phyloP scores from a whole-genome alignment of 352 stramenopile genomes.

The Phytophthora aleatoria region DNA sequence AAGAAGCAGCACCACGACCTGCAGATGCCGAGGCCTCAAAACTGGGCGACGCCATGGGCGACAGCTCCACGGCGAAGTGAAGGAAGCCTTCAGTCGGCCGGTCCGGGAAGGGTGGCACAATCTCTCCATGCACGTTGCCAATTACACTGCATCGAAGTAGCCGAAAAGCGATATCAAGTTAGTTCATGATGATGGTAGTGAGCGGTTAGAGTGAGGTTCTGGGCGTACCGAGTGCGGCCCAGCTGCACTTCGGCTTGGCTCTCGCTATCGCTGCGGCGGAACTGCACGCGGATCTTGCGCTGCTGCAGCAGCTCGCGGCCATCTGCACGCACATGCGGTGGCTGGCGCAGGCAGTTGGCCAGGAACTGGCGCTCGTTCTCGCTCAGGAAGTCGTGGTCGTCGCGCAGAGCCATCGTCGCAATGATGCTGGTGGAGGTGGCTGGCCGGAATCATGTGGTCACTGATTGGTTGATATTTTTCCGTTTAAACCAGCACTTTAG shows the following conservation, averaged over 20 bases:
- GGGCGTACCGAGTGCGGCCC: slow-evolving; percentile 66
- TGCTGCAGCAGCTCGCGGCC: slow-evolving; percentile 83
- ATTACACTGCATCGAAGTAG: slow-evolving; percentile 51
- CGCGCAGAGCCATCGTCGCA: slow-evolving; percentile 51
- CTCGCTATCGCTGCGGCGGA: slow-evolving; percentile 73
- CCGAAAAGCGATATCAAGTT: not conserved
- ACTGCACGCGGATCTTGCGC: slow-evolving; percentile 85
- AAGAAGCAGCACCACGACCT: slow-evolving; percentile 50
- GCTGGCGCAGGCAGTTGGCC: slow-evolving; percentile 59
- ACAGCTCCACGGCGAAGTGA: slow-evolving; percentile 86
- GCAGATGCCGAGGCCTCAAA: slow-evolving; percentile 58
- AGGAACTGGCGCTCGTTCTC: slow-evolving; percentile 86
- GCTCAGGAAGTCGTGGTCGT: slow-evolving; percentile 79
- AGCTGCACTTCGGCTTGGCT: slow-evolving; percentile 84
- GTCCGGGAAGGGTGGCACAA: slow-evolving; percentile 87
- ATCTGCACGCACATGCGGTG: slow-evolving; percentile 69
- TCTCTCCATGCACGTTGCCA: slow-evolving; percentile 82
- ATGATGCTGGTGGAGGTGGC: slow-evolving; percentile 19
- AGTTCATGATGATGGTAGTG: slow-evolving; percentile 2
- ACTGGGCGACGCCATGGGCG: slow-evolving; percentile 80
- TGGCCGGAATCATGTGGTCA: not conserved
- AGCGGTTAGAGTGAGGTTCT: not conserved
- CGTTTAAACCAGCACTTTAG: not conserved
- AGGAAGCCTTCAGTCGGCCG: slow-evolving; percentile 88
- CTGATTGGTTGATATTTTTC: slow-evolving; percentile 27